Evolutionary conservation across 257 asterid species (phyloP).

Genomic region (Scutellaria barbata): DNA sequence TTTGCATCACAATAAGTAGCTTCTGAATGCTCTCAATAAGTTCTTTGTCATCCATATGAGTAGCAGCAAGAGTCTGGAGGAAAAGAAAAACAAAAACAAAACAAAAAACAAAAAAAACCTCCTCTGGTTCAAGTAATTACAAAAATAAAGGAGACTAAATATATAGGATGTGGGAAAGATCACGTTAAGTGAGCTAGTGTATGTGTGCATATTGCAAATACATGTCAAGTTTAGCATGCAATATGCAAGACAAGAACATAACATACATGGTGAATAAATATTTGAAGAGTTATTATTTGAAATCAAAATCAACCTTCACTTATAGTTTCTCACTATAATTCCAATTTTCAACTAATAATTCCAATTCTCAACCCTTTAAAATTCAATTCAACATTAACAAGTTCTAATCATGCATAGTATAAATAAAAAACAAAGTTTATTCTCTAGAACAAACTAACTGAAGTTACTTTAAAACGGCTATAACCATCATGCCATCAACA

Average conservation of each 20-base stretch:
- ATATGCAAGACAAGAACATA: not conserved
- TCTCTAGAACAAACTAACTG: not conserved
- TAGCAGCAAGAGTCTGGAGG: slow-evolving; percentile 80
- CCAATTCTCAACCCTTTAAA: not conserved
- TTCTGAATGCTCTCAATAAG: slow-evolving; percentile 88
- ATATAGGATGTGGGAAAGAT: not conserved
- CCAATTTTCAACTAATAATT: too few species aligned
- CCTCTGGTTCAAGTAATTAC: not conserved
- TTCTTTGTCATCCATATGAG: slow-evolving; percentile 78
- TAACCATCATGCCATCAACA: not conserved
- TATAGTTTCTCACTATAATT: too few species aligned
- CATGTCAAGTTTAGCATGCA: not conserved
- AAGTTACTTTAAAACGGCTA: not conserved
- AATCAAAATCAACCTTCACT: too few species aligned
- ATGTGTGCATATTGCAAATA: not conserved
- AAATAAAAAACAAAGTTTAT: not conserved
- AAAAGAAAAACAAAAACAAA: too few species aligned
- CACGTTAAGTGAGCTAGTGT: slow-evolving; percentile 22
- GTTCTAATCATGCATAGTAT: not conserved
- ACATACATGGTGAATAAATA: not conserved
- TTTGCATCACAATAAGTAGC: slow-evolving; percentile 84
- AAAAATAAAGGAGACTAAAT: not conserved
- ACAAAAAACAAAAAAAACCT: slow-evolving; percentile 18
- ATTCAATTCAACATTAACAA: not conserved
- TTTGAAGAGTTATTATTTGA: too few species aligned